Evolutionary conservation across 2,329 filamentous ascomycete genomes (phyloP).

Genomic region (Hypoxylon sp.): DNA sequence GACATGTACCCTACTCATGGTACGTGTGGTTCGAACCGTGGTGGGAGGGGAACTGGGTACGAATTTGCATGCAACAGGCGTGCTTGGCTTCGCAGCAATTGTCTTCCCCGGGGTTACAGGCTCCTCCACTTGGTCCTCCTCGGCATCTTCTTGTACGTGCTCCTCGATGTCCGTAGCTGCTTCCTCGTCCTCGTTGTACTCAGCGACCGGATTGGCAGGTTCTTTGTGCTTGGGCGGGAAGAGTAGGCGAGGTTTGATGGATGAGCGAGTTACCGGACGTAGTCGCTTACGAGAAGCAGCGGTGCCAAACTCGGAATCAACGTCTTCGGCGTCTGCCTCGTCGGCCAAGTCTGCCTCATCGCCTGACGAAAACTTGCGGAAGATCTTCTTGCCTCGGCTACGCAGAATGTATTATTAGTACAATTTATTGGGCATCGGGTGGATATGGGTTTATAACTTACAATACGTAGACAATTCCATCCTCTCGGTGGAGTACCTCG

Average conservation of each 20-base stretch:
- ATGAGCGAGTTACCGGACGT: constrained; percentile 70
- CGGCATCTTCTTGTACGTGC: constrained; percentile 54
- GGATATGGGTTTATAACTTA: constrained; percentile 61
- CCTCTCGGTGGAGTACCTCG: constrained; percentile 71
- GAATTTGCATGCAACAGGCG: constrained; percentile 67
- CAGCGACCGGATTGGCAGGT: constrained; percentile 52
- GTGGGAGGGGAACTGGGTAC: constrained; percentile 72
- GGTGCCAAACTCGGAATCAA: constrained; percentile 51
- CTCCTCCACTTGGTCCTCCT: constrained; percentile 52
- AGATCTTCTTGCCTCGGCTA: constrained; percentile 83
- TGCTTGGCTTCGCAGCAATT: constrained; percentile 54
- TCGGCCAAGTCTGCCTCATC: constrained; percentile 50
- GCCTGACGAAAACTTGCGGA: constrained; percentile 71
- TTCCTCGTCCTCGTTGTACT: constrained; percentile 72
- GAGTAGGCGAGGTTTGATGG: constrained; percentile 77
- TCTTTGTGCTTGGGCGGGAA: constrained; percentile 68
- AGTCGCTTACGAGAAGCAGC: constrained; percentile 48
- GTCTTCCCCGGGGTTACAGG: constrained; percentile 53
- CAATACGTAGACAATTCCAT: constrained; percentile 83
- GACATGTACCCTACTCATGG: constrained; percentile 61
- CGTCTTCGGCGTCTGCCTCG: constrained; percentile 52
- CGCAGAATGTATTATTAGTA: constrained; percentile 33
- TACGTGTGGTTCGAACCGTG: constrained; percentile 70
- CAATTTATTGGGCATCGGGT: constrained; percentile 43
- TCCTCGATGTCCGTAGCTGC: constrained; percentile 70